Evolutionary conservation across 2,329 filamentous ascomycete species (phyloP), one percentile per base, ranked within the genome.

Genomic region (Tolypocladium endophyticum): DNA sequence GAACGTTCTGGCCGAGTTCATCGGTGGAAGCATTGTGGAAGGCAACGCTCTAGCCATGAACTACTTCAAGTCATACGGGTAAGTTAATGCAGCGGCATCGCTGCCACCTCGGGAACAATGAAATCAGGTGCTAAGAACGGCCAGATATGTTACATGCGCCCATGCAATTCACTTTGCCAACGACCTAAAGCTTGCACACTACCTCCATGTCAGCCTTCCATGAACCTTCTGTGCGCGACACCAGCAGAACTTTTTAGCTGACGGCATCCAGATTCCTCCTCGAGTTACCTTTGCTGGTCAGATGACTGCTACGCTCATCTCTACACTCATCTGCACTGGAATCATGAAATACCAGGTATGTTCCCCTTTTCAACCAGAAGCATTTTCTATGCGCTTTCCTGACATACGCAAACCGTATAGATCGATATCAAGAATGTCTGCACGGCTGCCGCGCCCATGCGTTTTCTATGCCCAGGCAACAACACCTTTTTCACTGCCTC

Each of bases 31-130:
- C 4, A 73, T 72, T 61, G 71, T 74, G 4, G 65, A 72, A 9
- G 77, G 77, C 28, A 77, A 78, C 53, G 74, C 77, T 1, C 64
- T 79, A n/a, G 76, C 73, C 45, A 76, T 79, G 71, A 77, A 74
- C 67, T 78, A 73, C 65, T 79, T 80, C 70, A 80, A 80, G 68
- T 69, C 72, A 0, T 76, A 71, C 45, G 73, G 67, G 62, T 65
- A 56, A 41, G 60, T 59, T 9, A 35, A 11, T 33, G 12, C 14
- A 8, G 16, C 39, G 7, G 7, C 25, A 14, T 14, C 11, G 18
- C 18, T 11, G 30, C 41, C n/a, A 23, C 4, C 8, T 3, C 9
- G 3, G 5, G 50, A 20, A 3, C 4, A 2, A 1, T 14, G 50
- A n/a, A 5, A n/a, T 11, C n/a, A 14, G 18, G 20, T 23, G 20